Evolutionary conservation across 2,329 filamentous ascomycete genomes (phyloP), one percentile per base, ranked within the genome.

Genomic region (Aspergillus tanneri): DNA sequence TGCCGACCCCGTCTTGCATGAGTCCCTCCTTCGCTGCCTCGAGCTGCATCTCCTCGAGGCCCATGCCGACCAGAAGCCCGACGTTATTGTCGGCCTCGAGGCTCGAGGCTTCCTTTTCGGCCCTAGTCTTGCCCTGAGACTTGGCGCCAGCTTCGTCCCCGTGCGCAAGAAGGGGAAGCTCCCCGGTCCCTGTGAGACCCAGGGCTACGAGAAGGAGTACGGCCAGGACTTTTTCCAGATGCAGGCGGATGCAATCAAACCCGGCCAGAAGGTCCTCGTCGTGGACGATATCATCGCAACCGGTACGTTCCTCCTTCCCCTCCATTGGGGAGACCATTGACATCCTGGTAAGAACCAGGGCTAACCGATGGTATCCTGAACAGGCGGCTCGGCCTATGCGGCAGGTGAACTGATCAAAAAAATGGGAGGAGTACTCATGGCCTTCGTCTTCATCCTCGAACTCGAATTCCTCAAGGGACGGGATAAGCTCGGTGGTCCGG

Each of bases 211-310:
- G 73, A 99, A 99, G 80, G 93, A 99, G 73, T 99, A 99, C 67
- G 93, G 93, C 55, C 81, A 85, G 72, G 93, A 99, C 71, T 86
- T 86, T 68, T 97, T 99, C 77, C 89, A 97, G 80, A 95, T 99
- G 78, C 93, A 99, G 77, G 77, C 81, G 58, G 90, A 87, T 71
- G 86, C 86, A 36, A 85, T 99, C 64, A 85, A 87, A 74, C 79
- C 83, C 43, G 91, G 91, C 27, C 89, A 96, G 76, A 91, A 86
- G 71, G 92, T 96, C 49, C 77, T 99, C 54, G 81, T 99, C 57
- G 90, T 99, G 24, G 93, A 99, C 72, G 93, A 99, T 70, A 95
- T 99, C 66, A 97, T 99, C 75, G 93, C 93, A 48, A 99, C 93
- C 57, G 92, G 92, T 96, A 78, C 71, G 86, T 48, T 14, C 19